A percentile compares a stretch with the other conserved stretches of the same genome.
phyloP scores from a whole-genome alignment of 2,329 filamentous ascomycete species.

The Verticillium zaregamsianum region DNA sequence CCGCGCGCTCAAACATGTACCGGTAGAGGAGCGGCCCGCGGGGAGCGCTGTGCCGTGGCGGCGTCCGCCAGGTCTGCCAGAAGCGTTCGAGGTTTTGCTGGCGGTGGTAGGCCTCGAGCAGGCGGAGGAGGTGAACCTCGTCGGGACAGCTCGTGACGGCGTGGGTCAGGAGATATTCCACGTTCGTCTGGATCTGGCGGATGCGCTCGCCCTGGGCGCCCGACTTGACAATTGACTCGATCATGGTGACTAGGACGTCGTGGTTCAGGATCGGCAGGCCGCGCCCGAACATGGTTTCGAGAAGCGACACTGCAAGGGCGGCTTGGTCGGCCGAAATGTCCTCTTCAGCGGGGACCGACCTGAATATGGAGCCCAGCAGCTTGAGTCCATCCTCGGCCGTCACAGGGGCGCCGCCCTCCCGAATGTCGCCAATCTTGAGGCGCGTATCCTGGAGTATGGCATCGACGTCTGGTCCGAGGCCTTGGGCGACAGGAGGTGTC shows the following conservation, averaged over 20 bases:
- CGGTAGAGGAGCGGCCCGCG: constrained; percentile 53
- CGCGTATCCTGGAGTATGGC: constrained; percentile 4
- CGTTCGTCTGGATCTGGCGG: constrained; percentile 34
- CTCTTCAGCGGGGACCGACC: constrained; percentile 13
- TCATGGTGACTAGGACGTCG: constrained; percentile 44
- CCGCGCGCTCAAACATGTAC: constrained; percentile 46
- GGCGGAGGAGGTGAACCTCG: constrained; percentile 29
- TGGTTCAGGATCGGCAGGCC: constrained; percentile 36
- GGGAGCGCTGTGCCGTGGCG: constrained; percentile 41
- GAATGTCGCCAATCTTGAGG: constrained; percentile 32
- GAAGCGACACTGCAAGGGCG: constrained; percentile 35
- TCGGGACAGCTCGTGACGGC: constrained; percentile 31
- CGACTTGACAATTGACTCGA: constrained; percentile 33
- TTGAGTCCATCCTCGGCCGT: constrained; percentile 27
- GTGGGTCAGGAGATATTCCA: constrained; percentile 40
- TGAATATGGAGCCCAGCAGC: constrained; percentile 35
- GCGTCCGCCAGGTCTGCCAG: constrained; percentile 56
- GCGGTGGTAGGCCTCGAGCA: constrained; percentile 42
- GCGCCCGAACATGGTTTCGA: constrained; percentile 41
- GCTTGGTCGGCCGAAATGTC: constrained; percentile 24
- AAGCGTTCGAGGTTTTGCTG: constrained; percentile 50
- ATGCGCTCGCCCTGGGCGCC: constrained; percentile 26
- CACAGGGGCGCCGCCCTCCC: constrained; percentile 30
- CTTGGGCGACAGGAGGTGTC: constrained; percentile 1
- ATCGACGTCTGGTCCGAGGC: neutral